phyloP scores from a whole-genome alignment of 306 rosid genomes.

The Malus orientalis region DNA sequence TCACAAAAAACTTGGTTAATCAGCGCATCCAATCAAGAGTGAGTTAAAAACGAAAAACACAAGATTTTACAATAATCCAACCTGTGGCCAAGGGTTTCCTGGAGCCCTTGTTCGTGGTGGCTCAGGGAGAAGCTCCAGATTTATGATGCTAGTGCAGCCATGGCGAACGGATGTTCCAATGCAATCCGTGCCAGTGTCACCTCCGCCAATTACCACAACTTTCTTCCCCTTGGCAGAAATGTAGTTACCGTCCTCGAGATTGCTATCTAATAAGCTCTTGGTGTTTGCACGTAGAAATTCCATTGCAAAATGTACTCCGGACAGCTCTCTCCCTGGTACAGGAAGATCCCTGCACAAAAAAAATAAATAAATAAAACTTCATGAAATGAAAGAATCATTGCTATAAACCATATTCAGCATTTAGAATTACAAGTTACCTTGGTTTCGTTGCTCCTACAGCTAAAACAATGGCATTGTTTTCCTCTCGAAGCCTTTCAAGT shows the following conservation, averaged over 20 bases:
- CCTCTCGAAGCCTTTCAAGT: constrained; percentile 60
- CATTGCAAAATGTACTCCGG: constrained; percentile 97
- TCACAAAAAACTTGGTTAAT: not conserved
- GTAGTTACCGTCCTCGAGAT: constrained; percentile 67
- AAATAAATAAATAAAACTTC: not conserved
- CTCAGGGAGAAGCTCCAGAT: constrained; percentile 75
- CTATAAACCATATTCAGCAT: too few species aligned
- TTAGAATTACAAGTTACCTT: constrained; percentile 37
- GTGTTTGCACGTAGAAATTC: constrained; percentile 94
- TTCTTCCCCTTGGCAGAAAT: constrained; percentile 95
- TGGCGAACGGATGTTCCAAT: constrained; percentile 92
- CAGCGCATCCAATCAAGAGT: not conserved
- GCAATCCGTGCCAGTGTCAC: constrained; percentile 99
- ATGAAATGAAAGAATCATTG: too few species aligned
- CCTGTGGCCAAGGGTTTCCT: constrained; percentile 99
- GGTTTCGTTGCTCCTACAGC: constrained; percentile 98
- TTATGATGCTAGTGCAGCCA: constrained; percentile 56
- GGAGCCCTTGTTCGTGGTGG: constrained; percentile 87
- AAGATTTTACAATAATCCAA: not conserved
- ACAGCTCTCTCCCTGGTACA: constrained; percentile 84
- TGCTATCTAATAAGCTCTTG: constrained; percentile 95
- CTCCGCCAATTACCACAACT: constrained; percentile 94
- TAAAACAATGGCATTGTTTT: constrained; percentile 72
- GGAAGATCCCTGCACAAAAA: constrained; percentile 73
- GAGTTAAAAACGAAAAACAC: not conserved